A percentile compares a stretch with the other conserved stretches of the same genome.
Conservation (phyloP, 139 green algal genomes). For the Chlamydomonas sphaeroides region DNA sequence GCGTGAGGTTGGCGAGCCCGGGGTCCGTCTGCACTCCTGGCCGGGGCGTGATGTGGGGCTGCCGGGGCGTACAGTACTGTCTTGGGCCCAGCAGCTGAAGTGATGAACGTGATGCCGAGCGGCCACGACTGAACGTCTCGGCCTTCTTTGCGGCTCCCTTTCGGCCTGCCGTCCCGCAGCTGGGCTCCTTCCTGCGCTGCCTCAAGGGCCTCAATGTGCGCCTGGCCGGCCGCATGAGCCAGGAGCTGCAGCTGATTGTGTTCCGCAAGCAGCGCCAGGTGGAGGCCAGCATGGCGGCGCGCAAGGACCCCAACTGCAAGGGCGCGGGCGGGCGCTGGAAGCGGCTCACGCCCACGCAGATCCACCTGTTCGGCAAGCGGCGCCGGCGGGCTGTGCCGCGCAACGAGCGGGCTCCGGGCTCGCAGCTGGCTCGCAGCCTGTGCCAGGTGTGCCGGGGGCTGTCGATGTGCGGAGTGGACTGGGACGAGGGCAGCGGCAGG, state of each 20-base stretch:
- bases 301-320: neutral
- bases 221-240: neutral
- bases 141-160: no score
- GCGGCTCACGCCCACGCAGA: neutral
- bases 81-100: no score
- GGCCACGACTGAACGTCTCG: no score
- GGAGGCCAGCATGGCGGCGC: no score
- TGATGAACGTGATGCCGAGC: no score
- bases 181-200: neutral
- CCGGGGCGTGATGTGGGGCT: no score
- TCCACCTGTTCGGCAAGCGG: no score
- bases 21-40: no score
- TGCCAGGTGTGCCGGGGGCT: constrained; percentile 8
- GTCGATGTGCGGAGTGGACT: neutral
- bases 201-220: constrained; percentile 8
- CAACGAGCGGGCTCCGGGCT: neutral
- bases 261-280: neutral
- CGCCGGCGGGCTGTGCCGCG: neutral
- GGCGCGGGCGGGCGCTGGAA: neutral
- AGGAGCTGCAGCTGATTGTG: constrained; percentile 4
- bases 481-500: no score
- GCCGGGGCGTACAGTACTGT: no score
- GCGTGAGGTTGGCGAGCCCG: no score
- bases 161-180: no score
- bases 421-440: constrained; percentile 4